Conservation (phyloP, 169 alveolate genomes). For the Plasmodium malariae region DNA sequence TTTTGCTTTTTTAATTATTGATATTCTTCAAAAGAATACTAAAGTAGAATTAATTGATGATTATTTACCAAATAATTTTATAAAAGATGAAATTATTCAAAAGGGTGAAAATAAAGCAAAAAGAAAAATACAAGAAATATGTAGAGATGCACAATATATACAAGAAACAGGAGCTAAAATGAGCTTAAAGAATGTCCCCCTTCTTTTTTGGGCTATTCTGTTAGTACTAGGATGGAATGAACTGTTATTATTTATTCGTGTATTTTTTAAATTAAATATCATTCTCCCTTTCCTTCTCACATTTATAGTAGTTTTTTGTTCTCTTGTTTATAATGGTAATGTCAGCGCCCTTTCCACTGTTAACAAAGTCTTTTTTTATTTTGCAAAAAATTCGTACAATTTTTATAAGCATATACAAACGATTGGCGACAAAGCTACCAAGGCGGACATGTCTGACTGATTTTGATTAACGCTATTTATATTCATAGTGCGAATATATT, state of each 20-base stretch:
- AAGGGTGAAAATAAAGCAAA: slow-evolving; percentile 70
- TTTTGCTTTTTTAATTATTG: slow-evolving; percentile 67
- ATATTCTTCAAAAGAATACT: slow-evolving; percentile 64
- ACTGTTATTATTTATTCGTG: slow-evolving; percentile 58
- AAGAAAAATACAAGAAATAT: slow-evolving; percentile 71
- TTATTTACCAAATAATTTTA: slow-evolving; percentile 49
- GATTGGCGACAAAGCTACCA: not conserved
- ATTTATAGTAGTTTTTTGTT: slow-evolving; percentile 55
- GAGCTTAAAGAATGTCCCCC: slow-evolving; percentile 85
- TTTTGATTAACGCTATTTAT: not conserved
- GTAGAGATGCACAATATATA: slow-evolving; percentile 78
- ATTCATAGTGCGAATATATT: not conserved
- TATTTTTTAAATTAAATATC: slow-evolving; percentile 80
- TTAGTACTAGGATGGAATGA: slow-evolving; percentile 86
- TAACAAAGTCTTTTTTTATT: slow-evolving; percentile 27
- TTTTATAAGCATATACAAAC: slow-evolving; percentile 57
- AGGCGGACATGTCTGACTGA: slow-evolving; percentile 1
- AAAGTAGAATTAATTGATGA: slow-evolving; percentile 72
- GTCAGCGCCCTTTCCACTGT: slow-evolving; percentile 9
- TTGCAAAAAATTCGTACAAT: slow-evolving; percentile 54
- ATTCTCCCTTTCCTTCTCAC: slow-evolving; percentile 80
- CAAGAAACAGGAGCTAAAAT: slow-evolving; percentile 76
- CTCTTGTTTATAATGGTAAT: slow-evolving; percentile 78
- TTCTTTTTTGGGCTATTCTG: slow-evolving; percentile 82
- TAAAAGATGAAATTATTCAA: slow-evolving; percentile 63